A percentile compares a stretch with the other conserved stretches of the same genome.
phyloP scores from a whole-genome alignment of 176 grass and related monocot species.

The Urochloa ruziziensis region DNA sequence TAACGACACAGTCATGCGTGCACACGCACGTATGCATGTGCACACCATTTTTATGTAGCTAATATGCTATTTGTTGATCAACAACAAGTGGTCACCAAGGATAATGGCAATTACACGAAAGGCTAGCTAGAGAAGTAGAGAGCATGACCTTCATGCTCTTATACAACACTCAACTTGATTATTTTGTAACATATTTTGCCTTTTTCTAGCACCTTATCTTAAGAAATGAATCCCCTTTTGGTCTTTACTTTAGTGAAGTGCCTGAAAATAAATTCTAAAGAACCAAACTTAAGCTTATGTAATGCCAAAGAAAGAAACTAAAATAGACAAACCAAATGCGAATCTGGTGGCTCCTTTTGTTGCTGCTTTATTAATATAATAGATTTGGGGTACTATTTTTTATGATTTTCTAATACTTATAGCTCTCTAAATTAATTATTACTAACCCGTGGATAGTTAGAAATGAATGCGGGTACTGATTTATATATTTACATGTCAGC shows the following conservation, averaged over 20 bases:
- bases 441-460: no score
- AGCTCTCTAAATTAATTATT: no score
- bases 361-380: no score
- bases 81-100: slow-evolving; percentile 9
- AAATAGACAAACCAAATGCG: not conserved
- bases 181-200: slow-evolving; percentile 7
- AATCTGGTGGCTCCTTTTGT: no score
- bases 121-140: not conserved
- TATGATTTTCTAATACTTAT: no score
- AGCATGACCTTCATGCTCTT: slow-evolving; percentile 4
- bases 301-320: not conserved
- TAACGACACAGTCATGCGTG: slow-evolving; percentile 8
- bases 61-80: slow-evolving; percentile 3
- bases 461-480: no score
- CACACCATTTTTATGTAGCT: not conserved
- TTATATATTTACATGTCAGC: no score
- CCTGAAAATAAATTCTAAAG: not conserved
- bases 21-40: slow-evolving; percentile 11
- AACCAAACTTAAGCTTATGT: not conserved
- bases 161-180: slow-evolving; percentile 24
- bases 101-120: slow-evolving; percentile 31
- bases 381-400: no score
- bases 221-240: not conserved
- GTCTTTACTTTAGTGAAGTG: not conserved
- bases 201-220: not conserved